Base-by-base conservation (phyloP, 768 basidiomycete genomes). In the Auricularia heimuer region DNA sequence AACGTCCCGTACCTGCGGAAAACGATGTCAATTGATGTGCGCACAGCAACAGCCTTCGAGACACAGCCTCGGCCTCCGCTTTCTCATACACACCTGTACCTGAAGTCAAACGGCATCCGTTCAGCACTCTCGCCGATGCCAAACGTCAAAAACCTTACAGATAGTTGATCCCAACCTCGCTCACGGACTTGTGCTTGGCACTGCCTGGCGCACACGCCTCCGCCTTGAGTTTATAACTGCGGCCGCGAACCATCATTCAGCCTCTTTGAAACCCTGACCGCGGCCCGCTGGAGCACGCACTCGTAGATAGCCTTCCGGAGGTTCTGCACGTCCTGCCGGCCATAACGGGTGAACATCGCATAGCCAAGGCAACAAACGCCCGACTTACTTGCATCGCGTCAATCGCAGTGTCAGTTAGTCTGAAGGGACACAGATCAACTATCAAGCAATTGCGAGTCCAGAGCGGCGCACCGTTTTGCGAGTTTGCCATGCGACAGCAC, bases 271-370 rank as follows among this genome's bases (percentile, higher is more conserved):
- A 21, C 12, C 29, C 24, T 42, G 39, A 42, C 39, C 8, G 1
- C 39, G 8, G 12, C 6, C 12, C 8, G 8, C 8, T 42, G 12
- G 45, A 36, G 0, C 58, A 78, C 90, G 74, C 73, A 98, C 90
- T 96, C 92, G 72, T 92, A 97, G 61, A 99, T 89, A 0, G 97
- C 93, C 74, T 92, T 92, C 42, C 97, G 85, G 45, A 99, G 79
- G 72, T 99, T 99, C 75, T 99, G 97, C 0, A 99, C 95, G 68
- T 95, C 94, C 76, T 78, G 74, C 63, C 67, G 56, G 14, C 8
- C 39, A n/a, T 54, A n/a, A 35, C 56, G 4, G 24, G 56, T 60
- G 24, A 33, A 35, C 29, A 33, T 35, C 34, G 11, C 62, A 61
- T 67, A 66, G 64, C 68, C 66, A 65, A 60, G 56, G 29, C 34